Evolutionary conservation across 306 rosid genomes (phyloP).

Genomic region (Cicer yamashitae): DNA sequence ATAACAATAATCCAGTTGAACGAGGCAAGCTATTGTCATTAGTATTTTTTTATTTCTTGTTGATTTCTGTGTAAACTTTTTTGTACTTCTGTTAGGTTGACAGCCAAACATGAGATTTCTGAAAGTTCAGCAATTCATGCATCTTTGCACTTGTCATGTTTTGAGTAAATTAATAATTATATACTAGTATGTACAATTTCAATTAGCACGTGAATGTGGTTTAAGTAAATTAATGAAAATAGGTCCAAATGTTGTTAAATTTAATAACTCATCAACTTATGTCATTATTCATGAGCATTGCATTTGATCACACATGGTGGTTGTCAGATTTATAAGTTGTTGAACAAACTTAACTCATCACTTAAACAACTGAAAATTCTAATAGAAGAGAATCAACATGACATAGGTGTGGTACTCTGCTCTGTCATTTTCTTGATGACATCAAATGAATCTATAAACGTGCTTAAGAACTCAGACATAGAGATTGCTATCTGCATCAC

Average conservation of each 20-base stretch:
- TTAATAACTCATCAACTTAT: not conserved
- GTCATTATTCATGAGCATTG: not conserved
- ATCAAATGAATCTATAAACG: constrained; percentile 31
- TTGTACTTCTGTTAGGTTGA: not conserved
- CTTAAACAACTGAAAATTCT: not conserved
- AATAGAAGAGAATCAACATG: not conserved
- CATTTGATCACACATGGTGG: constrained; percentile 20
- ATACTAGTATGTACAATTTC: not conserved
- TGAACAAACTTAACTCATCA: not conserved
- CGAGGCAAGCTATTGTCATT: constrained; percentile 36
- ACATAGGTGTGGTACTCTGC: not conserved
- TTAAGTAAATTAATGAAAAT: constrained; percentile 9
- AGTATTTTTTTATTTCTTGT: not conserved
- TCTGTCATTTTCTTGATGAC: not conserved
- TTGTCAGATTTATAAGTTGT: constrained; percentile 4
- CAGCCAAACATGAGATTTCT: constrained; percentile 20
- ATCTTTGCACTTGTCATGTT: not conserved
- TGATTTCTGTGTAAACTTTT: not conserved
- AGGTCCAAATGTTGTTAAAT: not conserved
- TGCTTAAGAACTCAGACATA: not conserved
- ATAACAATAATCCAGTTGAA: constrained; percentile 18
- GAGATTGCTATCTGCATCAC: constrained; percentile 20
- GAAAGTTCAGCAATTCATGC: not conserved
- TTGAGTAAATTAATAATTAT: not conserved
- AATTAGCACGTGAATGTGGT: not conserved